Evolutionary conservation across 768 basidiomycete species (phyloP).

Genomic region (Dictyophora rubrovolvata): DNA sequence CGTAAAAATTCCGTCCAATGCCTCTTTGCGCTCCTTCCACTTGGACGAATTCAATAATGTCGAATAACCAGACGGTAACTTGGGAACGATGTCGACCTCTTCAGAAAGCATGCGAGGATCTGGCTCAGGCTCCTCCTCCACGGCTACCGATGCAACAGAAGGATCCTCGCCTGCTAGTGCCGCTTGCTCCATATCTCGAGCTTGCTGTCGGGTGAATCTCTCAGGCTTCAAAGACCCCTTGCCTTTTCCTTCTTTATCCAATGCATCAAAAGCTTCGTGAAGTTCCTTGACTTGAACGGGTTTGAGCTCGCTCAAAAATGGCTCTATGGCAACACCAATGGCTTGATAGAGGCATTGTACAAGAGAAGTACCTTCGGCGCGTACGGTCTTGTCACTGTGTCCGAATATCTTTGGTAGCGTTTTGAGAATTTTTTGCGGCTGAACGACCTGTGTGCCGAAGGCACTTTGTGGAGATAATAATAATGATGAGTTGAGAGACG

Average conservation of each 20-base stretch:
- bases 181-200: slow-evolving; percentile 41
- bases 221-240: slow-evolving; percentile 74
- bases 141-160: slow-evolving; percentile 25
- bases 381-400: slow-evolving; percentile 91
- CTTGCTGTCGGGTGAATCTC: slow-evolving; percentile 65
- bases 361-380: slow-evolving; percentile 79
- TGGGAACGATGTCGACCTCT: slow-evolving; percentile 65
- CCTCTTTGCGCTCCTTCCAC: slow-evolving; percentile 97
- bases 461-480: slow-evolving; percentile 31
- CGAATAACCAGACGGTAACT: slow-evolving; percentile 68
- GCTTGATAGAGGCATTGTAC: slow-evolving; percentile 73
- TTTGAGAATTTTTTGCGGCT: slow-evolving; percentile 75
- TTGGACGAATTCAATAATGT: slow-evolving; percentile 77
- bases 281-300: slow-evolving; percentile 95
- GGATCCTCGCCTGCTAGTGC: slow-evolving; percentile 33
- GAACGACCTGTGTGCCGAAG: slow-evolving; percentile 70
- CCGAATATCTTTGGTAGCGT: slow-evolving; percentile 85
- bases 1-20: slow-evolving; percentile 69
- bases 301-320: slow-evolving; percentile 83
- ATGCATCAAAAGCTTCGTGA: slow-evolving; percentile 75
- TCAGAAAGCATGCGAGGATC: slow-evolving; percentile 79
- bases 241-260: slow-evolving; percentile 81
- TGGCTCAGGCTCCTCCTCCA: slow-evolving; percentile 43
- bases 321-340: slow-evolving; percentile 63
- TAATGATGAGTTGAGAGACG: neutral